These are phyloP conservation scores for Agapanthus africanus DNA, from an alignment of 106 monocot genomes.

Conservation along the genomic window DNA sequence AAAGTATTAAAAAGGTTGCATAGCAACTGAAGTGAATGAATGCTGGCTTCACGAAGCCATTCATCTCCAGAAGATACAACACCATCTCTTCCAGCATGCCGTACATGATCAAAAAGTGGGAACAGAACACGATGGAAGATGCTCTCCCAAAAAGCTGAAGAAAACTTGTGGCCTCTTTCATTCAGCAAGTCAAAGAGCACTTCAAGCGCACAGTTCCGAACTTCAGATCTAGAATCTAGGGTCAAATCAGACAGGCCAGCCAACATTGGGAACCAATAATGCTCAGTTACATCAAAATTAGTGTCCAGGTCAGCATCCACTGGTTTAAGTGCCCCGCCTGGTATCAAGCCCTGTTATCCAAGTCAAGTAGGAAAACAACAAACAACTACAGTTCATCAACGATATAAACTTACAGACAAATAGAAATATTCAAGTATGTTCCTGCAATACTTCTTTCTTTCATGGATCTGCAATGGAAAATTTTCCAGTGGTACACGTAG, in stretches of 20 bases:
- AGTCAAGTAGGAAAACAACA: slow-evolving; percentile 4
- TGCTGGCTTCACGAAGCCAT: slow-evolving; percentile 93
- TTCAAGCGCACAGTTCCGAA: slow-evolving; percentile 89
- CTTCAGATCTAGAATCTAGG: slow-evolving; percentile 77
- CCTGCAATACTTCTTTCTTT: background rate
- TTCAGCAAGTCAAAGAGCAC: slow-evolving; percentile 98
- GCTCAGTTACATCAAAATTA: slow-evolving; percentile 79
- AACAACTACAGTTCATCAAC: background rate
- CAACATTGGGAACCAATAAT: slow-evolving; percentile 98
- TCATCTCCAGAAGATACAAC: slow-evolving; percentile 68
- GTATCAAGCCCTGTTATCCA: slow-evolving; percentile 67
- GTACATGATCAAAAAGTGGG: slow-evolving; percentile 93
- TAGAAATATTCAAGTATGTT: background rate
- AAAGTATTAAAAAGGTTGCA: slow-evolving; percentile 99
- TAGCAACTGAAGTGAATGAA: slow-evolving; percentile 92
- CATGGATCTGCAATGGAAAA: background rate
- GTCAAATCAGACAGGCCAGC: slow-evolving; percentile 95
- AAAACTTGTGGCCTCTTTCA: slow-evolving; percentile 92
- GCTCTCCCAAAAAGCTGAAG: slow-evolving; percentile 89
- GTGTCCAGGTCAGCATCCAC: slow-evolving; percentile 43
- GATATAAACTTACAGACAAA: background rate
- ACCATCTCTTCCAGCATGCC: slow-evolving; percentile 80
- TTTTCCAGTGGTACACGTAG: no score
- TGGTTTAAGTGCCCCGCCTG: slow-evolving; percentile 83
- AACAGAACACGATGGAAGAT: slow-evolving; percentile 92